A percentile compares a stretch with the other conserved stretches of the same genome.
These are phyloP conservation scores for Botrytis sinoallii DNA, from an alignment of 2,329 filamentous ascomycete species.

Conservation along the genomic window DNA sequence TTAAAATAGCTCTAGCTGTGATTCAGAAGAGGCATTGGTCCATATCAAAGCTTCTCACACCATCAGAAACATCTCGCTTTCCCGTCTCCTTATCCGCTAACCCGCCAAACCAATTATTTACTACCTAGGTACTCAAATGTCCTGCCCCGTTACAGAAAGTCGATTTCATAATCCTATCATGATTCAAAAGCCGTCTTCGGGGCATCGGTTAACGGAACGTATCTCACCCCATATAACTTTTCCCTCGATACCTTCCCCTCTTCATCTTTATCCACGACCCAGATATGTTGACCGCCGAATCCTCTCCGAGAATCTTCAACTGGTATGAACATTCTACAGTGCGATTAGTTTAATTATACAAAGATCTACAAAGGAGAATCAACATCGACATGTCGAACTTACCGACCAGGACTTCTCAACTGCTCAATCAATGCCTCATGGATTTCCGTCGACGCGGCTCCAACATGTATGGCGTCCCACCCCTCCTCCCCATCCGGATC, in stretches of 20 bases:
- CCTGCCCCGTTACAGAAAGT: too few species aligned
- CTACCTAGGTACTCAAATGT: background rate
- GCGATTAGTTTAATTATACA: background rate
- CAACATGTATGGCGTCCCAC: conserved; percentile 95
- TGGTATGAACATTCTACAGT: conserved; percentile 67
- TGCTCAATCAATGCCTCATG: conserved; percentile 74
- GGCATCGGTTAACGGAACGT: conserved; percentile 74
- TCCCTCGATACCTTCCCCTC: conserved; percentile 59
- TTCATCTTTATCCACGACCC: conserved; percentile 68
- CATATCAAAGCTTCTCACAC: background rate
- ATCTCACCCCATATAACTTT: conserved; percentile 67
- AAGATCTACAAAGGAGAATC: background rate
- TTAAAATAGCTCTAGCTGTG: background rate
- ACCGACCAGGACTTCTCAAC: conserved; percentile 71
- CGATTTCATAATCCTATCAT: background rate
- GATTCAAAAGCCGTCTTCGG: conserved; percentile 40
- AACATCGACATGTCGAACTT: conserved; percentile 20
- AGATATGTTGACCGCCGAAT: conserved; percentile 51
- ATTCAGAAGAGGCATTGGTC: background rate
- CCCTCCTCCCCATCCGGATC: conserved; percentile 46
- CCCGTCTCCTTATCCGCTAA: background rate
- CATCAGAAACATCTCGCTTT: too few species aligned
- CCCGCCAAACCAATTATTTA: background rate
- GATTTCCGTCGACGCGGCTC: conserved; percentile 74
- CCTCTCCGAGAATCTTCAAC: conserved; percentile 53